Conservation (phyloP, 2,329 filamentous ascomycete species). For the Fusarium musae region DNA sequence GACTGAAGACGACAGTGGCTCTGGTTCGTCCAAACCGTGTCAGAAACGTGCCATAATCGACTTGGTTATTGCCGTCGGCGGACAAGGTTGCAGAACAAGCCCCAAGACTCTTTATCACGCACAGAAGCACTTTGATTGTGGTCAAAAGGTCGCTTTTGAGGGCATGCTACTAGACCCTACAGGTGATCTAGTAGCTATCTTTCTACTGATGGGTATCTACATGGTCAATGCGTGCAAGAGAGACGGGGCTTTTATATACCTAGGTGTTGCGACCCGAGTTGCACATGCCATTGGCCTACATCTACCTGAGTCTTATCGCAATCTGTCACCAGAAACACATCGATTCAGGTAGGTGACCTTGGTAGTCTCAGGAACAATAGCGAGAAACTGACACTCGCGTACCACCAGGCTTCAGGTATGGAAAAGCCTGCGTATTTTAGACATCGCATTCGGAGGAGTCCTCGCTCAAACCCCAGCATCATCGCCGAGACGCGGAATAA, state of each 20-base stretch:
- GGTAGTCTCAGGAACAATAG: too few species aligned
- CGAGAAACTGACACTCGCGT: background rate
- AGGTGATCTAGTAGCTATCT: background rate
- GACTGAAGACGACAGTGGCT: background rate
- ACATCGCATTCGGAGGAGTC: background rate
- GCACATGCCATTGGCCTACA: background rate
- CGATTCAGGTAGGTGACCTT: background rate
- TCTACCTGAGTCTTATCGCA: background rate
- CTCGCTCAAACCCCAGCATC: background rate
- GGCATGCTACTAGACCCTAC: background rate
- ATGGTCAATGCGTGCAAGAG: background rate
- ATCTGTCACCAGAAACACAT: background rate
- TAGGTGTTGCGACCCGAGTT: background rate
- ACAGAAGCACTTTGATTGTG: background rate
- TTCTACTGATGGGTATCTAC: background rate
- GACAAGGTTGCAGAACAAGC: background rate
- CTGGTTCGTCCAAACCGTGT: rapidly evolving
- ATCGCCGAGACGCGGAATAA: background rate
- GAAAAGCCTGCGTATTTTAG: background rate
- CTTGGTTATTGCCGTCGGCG: background rate
- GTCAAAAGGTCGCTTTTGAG: background rate
- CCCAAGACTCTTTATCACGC: background rate
- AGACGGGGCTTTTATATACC: background rate
- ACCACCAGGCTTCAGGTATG: background rate
- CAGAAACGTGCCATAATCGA: background rate